Conservation (phyloP, 2,329 filamentous ascomycete genomes). For the Xylaria sp. region DNA sequence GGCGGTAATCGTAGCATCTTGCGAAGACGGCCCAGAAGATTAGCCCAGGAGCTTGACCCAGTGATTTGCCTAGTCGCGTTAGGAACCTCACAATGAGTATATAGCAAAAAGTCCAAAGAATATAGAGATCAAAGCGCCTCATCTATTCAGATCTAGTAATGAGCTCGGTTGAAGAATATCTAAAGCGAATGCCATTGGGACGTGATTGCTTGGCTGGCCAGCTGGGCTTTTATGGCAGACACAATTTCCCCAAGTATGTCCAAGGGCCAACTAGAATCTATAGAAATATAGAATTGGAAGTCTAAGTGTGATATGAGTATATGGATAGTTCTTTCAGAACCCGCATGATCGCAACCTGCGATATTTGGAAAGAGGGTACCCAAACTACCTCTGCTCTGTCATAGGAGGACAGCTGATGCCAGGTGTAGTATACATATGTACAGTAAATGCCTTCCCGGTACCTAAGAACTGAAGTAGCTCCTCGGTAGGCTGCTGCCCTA, state of each 20-base stretch:
- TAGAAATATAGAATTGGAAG: constrained; percentile 8
- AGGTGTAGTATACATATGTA: no score
- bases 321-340: constrained; percentile 9
- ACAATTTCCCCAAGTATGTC: background rate
- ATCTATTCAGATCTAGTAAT: constrained; percentile 10
- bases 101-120: constrained; percentile 4
- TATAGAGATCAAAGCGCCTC: constrained; percentile 8
- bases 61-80: constrained; percentile 2
- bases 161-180: background rate
- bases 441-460: background rate
- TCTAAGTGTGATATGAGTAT: background rate
- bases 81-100: background rate
- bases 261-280: background rate
- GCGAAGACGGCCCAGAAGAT: constrained; percentile 1
- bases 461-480: no score
- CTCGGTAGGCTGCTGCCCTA: background rate
- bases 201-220: background rate
- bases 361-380: background rate
- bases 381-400: background rate
- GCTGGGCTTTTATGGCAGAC: background rate
- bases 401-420: constrained; percentile 3
- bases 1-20: constrained; percentile 57
- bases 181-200: background rate
- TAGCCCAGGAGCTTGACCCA: no score
- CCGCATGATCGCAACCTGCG: background rate